phyloP scores from a whole-genome alignment of 345 rosid species.

The Linum trigynum region DNA sequence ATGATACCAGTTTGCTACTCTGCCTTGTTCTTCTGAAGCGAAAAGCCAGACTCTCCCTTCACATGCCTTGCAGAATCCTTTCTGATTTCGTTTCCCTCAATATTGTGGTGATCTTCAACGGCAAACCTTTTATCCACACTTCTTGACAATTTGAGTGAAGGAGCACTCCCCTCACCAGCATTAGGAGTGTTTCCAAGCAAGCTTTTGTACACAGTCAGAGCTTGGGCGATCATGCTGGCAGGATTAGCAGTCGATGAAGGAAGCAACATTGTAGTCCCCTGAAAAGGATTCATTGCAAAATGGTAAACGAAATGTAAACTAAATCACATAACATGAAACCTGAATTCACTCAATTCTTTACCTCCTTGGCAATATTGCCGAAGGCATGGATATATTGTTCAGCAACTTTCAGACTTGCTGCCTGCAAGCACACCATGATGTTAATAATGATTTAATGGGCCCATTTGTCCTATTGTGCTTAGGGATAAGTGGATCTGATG shows the following conservation, averaged over 20 bases:
- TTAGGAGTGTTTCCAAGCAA: conserved; percentile 35
- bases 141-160: conserved; percentile 15
- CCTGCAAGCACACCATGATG: conserved; percentile 37
- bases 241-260: conserved; percentile 62
- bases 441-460: no score
- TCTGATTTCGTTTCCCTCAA: conserved; percentile 16
- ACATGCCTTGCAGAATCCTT: no score
- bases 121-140: no score
- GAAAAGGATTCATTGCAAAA: background rate
- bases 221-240: conserved; percentile 65
- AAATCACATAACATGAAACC: background rate
- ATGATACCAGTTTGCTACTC: no score
- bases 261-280: conserved; percentile 92
- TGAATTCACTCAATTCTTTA: conserved; percentile 16
- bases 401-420: conserved; percentile 78
- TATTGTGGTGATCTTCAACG: conserved; percentile 21
- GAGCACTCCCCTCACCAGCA: conserved; percentile 15
- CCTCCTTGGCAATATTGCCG: conserved; percentile 85
- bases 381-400: conserved; percentile 80
- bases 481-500: no score
- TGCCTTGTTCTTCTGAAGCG: conserved; percentile 52
- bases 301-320: background rate
- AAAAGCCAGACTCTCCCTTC: conserved; percentile 28
- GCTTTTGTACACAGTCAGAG: conserved; percentile 66
- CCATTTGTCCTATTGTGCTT: no score